Conservation (phyloP, 192 early-diverging fungal species). For the Linnemannia elongata region DNA sequence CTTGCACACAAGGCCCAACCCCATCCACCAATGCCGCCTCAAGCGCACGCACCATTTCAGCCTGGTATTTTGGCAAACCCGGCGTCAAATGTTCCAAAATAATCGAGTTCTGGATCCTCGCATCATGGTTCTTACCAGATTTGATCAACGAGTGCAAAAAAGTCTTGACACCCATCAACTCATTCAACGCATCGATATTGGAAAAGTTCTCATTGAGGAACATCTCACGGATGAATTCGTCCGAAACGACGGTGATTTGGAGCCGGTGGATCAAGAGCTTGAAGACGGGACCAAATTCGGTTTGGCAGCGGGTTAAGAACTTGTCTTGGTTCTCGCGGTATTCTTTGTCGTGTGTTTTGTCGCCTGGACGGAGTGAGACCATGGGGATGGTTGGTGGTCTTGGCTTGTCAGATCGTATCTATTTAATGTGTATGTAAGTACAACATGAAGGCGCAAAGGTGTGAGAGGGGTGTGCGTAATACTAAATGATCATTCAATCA, state of each 20-base stretch:
- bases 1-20: neutral
- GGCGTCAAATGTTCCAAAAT: slow-evolving; percentile 47
- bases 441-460: neutral
- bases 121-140: slow-evolving; percentile 18
- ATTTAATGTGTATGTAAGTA: neutral
- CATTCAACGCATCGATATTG: slow-evolving; percentile 26
- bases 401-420: neutral
- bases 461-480: no score
- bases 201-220: slow-evolving; percentile 40
- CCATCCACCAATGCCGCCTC: slow-evolving; percentile 26
- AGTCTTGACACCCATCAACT: slow-evolving; percentile 24
- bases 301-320: slow-evolving; percentile 15
- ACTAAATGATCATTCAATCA: no score
- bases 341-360: slow-evolving; percentile 15
- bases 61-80: slow-evolving; percentile 29
- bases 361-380: slow-evolving; percentile 4
- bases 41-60: slow-evolving; percentile 19
- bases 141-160: slow-evolving; percentile 25
- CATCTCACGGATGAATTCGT: slow-evolving; percentile 43
- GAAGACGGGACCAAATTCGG: slow-evolving; percentile 32
- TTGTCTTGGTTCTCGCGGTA: slow-evolving; percentile 13
- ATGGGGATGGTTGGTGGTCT: neutral
- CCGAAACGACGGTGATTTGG: slow-evolving; percentile 33
- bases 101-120: slow-evolving; percentile 23
- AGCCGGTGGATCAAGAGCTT: slow-evolving; percentile 20